Base-by-base conservation (phyloP, 2,329 filamentous ascomycete species). In the Capronia americana region DNA sequence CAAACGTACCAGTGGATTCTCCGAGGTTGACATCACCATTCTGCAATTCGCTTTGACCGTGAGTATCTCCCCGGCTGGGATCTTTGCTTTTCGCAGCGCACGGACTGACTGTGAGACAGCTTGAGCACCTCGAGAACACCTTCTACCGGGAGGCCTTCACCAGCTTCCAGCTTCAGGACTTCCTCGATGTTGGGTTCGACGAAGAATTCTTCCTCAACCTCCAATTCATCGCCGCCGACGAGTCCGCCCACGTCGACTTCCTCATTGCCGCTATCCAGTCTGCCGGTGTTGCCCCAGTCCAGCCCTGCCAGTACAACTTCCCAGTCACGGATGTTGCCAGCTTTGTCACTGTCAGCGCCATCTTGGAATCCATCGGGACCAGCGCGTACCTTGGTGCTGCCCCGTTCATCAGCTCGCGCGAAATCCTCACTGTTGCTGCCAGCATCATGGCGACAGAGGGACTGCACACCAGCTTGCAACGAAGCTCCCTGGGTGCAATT, bases 81-180 rank as follows among this genome's bases (percentile, higher is more conserved):
- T 4, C 34, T n/a, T 44, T 8, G 6, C 14, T 44, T 44, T n/a
- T 44, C 38, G 6, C 7, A 20, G 4, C 20, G 10, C 32, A 34
- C 53, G 24, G 28, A 14, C 60, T 62, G 12, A 62, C 38, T 20
- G 2, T 4, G 41, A 32, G 4, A 30, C 34, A 70, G 68, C 83
- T 92, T 54, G 90, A 93, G 79, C 88, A 90, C 79, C 88, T 92
- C 73, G 90, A 92, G 80, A 83, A 87, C 26, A 82, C 84, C 63
- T 92, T 92, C 79, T 92, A 93, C 83, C 83, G 86, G 72, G 83
- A 90, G 75, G 90, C 89, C 44, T 90, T 92, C 75, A 82, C 83
- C 69, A 84, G 87, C 77, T 91, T 92, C 79, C 82, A 86, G 28
- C 83, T 85, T 48, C 77, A 83, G 32, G 86, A 91, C 74, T 92